Evolutionary conservation across 2,329 filamentous ascomycete species (phyloP), one percentile per base, ranked within the genome.

Genomic region (Claviceps sp.): DNA sequence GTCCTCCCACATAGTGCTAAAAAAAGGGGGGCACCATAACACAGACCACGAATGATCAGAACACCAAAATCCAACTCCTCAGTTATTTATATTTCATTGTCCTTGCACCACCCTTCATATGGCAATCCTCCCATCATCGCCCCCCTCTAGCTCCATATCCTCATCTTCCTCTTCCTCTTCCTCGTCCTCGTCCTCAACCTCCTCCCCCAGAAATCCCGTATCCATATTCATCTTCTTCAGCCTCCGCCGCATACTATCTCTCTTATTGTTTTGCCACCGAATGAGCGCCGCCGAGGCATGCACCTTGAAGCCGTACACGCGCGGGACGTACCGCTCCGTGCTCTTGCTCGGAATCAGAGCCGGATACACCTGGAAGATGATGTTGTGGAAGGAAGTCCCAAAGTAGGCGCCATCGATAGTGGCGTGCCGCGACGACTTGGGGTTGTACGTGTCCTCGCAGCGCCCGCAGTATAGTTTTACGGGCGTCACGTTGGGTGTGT

Each of bases 381-480:
- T 96, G 71, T 96, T 96, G 76, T 96, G 91, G 76, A 98, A 98
- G 2, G 88, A 95, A 47, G 91, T 90, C 60, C 93, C 93, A 60
- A 98, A 98, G 76, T 97, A 98, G 57, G 93, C 93, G 56, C 93
- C 93, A 66, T 98, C 93, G 62, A 98, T 96, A 53, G 86, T 80
- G 49, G 90, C 89, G 70, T 98, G 93, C 29, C 93, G 88, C 20
- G 88, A 91, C 3, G 93, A 97, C 69, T 98, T 98, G 45, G 93
- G 93, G 71, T 97, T 97, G 77, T 98, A 98, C 54, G 95, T 85
- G 67, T 98, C 93, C 75, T 98, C 93, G 75, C 93, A 98, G 61
- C 89, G 88, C 47, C 86, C 83, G 70, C 93, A 98, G 78, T 95
- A 98, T 50, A 98, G 86, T 70, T 96, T 97, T 58, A 96, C 93